Evolutionary conservation across 306 rosid species (phyloP).

Genomic region (Dryas alaskensis): DNA sequence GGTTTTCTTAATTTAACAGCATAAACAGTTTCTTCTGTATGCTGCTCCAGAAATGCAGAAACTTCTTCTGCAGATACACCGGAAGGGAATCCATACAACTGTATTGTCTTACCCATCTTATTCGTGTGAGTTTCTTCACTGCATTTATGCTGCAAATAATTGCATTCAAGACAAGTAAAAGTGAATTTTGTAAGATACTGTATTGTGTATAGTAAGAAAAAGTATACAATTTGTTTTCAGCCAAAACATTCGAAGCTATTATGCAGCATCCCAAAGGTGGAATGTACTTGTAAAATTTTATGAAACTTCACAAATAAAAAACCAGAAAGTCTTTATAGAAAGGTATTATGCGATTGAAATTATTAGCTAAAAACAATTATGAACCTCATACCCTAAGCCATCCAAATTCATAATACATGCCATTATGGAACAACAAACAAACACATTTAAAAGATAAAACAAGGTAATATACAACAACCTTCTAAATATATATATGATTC

Average conservation of each 20-base stretch:
- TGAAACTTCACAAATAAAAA: not conserved
- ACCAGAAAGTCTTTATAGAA: not conserved
- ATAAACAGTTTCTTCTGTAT: conserved; percentile 53
- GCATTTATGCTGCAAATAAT: conserved; percentile 1
- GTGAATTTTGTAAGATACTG: too few relatives aligned
- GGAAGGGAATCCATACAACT: conserved; percentile 60
- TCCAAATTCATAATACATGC: not conserved
- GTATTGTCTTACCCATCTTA: conserved; percentile 65
- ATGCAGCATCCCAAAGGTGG: not conserved
- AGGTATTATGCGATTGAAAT: too few relatives aligned
- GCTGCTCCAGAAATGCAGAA: conserved; percentile 41
- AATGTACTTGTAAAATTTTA: not conserved
- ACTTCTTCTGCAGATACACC: conserved; percentile 21
- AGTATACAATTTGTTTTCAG: too few relatives aligned
- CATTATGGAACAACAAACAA: too few relatives aligned
- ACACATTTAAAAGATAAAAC: too few relatives aligned
- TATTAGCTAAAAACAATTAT: too few relatives aligned
- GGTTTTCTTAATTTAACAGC: conserved; percentile 49
- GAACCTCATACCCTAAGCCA: not conserved
- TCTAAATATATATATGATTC: not conserved
- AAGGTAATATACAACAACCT: not conserved
- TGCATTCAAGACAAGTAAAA: not conserved
- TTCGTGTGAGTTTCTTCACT: conserved; percentile 7
- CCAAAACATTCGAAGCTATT: too few relatives aligned
- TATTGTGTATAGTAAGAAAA: too few relatives aligned